A percentile compares a stretch with the other conserved stretches of the same genome.
Evolutionary conservation across 129 eudicot species (phyloP).

Genomic region (Flaveria brownii): DNA sequence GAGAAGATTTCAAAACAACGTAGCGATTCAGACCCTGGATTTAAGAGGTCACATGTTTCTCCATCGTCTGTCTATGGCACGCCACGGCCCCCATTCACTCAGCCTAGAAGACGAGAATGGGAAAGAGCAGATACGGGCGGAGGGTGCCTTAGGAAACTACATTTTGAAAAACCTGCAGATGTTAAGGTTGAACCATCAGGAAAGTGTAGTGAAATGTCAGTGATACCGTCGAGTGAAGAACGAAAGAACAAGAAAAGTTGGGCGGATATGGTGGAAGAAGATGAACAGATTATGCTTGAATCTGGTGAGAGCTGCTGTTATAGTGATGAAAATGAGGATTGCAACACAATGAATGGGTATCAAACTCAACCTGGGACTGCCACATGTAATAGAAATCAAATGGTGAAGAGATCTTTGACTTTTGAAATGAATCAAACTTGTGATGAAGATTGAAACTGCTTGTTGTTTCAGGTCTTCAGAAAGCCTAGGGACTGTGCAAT

Average conservation of each 20-base stretch:
- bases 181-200: constrained; percentile 4
- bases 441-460: constrained; percentile 20
- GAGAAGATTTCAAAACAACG: constrained; percentile 21
- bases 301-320: not conserved
- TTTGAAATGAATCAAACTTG: constrained; percentile 28
- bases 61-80: constrained; percentile 32
- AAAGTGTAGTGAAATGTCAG: constrained; percentile 17
- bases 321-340: constrained; percentile 50
- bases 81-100: constrained; percentile 51
- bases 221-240: constrained; percentile 26
- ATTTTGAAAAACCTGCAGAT: constrained; percentile 38
- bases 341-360: constrained; percentile 48
- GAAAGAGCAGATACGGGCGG: constrained; percentile 28
- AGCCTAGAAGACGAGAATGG: constrained; percentile 47
- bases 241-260: constrained; percentile 54
- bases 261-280: constrained; percentile 98
- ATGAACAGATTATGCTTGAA: constrained; percentile 50
- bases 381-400: constrained; percentile 18
- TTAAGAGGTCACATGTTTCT: constrained; percentile 29
- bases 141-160: constrained; percentile 50
- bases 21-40: constrained; percentile 22
- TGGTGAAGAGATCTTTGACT: constrained; percentile 41
- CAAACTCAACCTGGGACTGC: constrained; percentile 52
- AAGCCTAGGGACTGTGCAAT: not conserved
- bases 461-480: constrained; percentile 7